phyloP scores from a whole-genome alignment of 148 eudicot species.

The Dianthus caryophyllus region DNA sequence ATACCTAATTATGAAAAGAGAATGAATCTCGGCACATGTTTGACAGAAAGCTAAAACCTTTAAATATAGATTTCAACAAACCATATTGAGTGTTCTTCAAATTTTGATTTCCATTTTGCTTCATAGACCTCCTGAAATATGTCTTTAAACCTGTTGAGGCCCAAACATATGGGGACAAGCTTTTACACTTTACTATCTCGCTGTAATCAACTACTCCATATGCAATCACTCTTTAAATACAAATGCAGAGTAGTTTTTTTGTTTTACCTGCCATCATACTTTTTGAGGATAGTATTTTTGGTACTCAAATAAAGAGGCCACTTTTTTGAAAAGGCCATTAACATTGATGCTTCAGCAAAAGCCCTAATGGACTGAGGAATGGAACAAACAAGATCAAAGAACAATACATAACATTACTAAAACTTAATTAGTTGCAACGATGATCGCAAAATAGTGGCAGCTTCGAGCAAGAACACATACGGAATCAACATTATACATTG shows the following conservation, averaged over 20 bases:
- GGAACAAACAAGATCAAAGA: neutral
- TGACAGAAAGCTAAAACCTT: neutral
- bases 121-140: conserved; percentile 91
- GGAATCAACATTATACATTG: conserved; percentile 93
- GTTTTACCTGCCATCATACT: conserved; percentile 86
- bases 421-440: neutral
- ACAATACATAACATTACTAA: neutral
- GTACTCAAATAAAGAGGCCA: conserved; percentile 98
- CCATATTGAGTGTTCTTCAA: conserved; percentile 86
- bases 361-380: conserved; percentile 60
- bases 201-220: neutral
- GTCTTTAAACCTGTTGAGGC: conserved; percentile 68
- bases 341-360: conserved; percentile 94
- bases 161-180: conserved; percentile 5
- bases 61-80: conserved; percentile 19
- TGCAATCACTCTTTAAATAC: neutral
- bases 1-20: conserved; percentile 42
- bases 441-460: neutral
- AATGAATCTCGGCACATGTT: neutral
- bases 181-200: neutral
- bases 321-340: conserved; percentile 63
- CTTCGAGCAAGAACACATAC: conserved; percentile 32
- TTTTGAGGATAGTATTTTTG: conserved; percentile 89
- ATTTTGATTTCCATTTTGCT: conserved; percentile 67
- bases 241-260: neutral